A percentile compares a stretch with the other conserved stretches of the same genome.
These are phyloP conservation scores for Neofusicoccum sp. DNA, from an alignment of 2,329 filamentous ascomycete species.

Conservation along the genomic window DNA sequence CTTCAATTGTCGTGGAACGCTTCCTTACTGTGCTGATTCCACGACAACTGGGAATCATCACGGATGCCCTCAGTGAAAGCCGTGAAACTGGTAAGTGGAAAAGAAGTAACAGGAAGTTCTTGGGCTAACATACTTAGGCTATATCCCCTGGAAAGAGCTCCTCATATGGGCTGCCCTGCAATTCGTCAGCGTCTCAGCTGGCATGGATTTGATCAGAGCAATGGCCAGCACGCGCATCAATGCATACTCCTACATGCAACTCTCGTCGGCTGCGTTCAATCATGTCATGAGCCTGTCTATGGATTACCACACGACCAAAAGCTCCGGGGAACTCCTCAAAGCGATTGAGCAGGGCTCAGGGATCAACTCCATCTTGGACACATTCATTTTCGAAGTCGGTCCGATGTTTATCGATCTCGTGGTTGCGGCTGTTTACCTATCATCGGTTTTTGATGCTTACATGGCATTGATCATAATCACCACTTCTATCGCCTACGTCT, in stretches of 20 bases:
- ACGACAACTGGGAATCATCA: conserved; percentile 72
- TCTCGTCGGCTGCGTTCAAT: conserved; percentile 64
- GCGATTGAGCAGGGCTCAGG: conserved; percentile 66
- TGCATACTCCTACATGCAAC: conserved; percentile 56
- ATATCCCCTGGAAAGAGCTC: conserved; percentile 12
- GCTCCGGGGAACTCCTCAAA: conserved; percentile 65
- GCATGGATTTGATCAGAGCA: neutral
- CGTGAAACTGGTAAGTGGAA: neutral
- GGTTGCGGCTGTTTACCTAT: conserved; percentile 64
- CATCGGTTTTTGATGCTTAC: conserved; percentile 62
- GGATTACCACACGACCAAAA: conserved; percentile 70
- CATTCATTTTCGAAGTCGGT: conserved; percentile 60
- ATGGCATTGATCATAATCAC: conserved; percentile 43
- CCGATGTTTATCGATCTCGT: conserved; percentile 65
- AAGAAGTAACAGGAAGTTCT: neutral
- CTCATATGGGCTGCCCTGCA: neutral
- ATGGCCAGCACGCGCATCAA: neutral
- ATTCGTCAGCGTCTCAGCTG: neutral
- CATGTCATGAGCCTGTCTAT: conserved; percentile 70
- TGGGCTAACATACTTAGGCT: neutral
- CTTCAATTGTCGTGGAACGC: conserved; percentile 68
- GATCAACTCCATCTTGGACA: conserved; percentile 62
- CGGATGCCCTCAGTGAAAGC: conserved; percentile 58
- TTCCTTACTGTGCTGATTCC: conserved; percentile 73
- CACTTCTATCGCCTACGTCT: conserved; percentile 52